Base-by-base conservation (phyloP, 2,329 filamentous ascomycete genomes). In the Nemania serpens region DNA sequence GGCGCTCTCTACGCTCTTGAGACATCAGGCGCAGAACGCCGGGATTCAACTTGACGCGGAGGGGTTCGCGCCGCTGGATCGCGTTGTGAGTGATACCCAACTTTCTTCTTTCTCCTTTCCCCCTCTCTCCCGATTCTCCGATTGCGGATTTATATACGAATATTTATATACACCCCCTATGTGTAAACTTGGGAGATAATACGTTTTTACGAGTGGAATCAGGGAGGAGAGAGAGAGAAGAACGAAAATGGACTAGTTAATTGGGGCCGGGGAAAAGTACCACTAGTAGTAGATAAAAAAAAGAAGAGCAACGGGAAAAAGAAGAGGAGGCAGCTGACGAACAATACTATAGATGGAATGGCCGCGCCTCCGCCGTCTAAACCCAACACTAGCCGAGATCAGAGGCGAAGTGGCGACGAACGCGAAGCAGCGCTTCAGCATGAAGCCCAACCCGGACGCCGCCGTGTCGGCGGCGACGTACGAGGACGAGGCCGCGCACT, bases 371-470 rank as follows among this genome's bases (percentile, higher is more conserved):
- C 85, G 84, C 64, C 86, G 84, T 3, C 81, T 96, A 10, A 82
- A 90, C 63, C 84, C 90, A n/a, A 90, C 89, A 0, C 84, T 97
- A 59, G 77, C 81, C 2, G 94, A 97, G 67, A 82, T 99, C 64
- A 80, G 84, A 55, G 74, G 81, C 10, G 83, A 89, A 15, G 93
- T 97, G 12, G 76, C 80, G 13, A 84, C 84, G 50, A 96, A 92
- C 72, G 91, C 94, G 71, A 99, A 99, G 79, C 90, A 97, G 76
- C 90, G 95, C 41, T 99, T 96, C 79, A 85, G 88, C 1, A 81
- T 98, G 71, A 88, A 92, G 55, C 84, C 84, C 47, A 83, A 78
- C 64, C 70, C 73, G 9, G 54, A 59, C 12, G 34, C 59, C 2
- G 66, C 68, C 34, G 67, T 66, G 7, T 73, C 70, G 20, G 71